Base-by-base conservation (phyloP, 1,284 basidiomycete genomes). In the Trichosporon faecale region DNA sequence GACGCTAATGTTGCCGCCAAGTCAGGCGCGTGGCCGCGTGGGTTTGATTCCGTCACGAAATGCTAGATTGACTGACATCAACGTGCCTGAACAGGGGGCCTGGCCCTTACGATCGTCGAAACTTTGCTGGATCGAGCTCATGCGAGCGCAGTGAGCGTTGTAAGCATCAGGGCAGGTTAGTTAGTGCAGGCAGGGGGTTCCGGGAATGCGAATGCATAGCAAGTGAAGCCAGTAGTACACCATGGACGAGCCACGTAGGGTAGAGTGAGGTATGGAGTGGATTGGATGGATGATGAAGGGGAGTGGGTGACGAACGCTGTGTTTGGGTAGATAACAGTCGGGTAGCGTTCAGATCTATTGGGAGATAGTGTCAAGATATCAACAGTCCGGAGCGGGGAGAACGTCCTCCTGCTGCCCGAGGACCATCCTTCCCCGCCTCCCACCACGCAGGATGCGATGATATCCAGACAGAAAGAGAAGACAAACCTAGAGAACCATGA, bases 191-290 rank as follows among this genome's bases (percentile, higher is more conserved):
- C 7, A 14, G 9, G 7, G 25, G 23, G 21, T 57, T 61, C 57
- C 27, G 57, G 29, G 57, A 65, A 69, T 69, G 68, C 68, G 65
- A 65, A 69, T 69, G 68, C 68, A 69, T 69, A 66, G 65, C 49
- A 68, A 65, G 61, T 66, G 68, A 69, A 66, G 68, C 68, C 65
- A 69, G 68, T 69, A 69, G 65, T 69, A 69, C 68, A 69, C 44
- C 65, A 69, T 64, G 65, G 68, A 66, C 68, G 66, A 27, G 68
- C 68, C 44, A 61, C 21, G 52, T 60, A 55, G 37, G 67, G 57
- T 52, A 46, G 55, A 65, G 44, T 35, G 18, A 37, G 46, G 29
- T 60, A 55, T 25, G 40, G 31, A 21, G 35, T 35, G 46, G 25
- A 29, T 55, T 46, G 37, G 31, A 35, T 49, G 66, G 37, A 52